A percentile compares a stretch with the other conserved stretches of the same genome.
phyloP scores from a whole-genome alignment of 768 basidiomycete species.

The Harrya chromipes region DNA sequence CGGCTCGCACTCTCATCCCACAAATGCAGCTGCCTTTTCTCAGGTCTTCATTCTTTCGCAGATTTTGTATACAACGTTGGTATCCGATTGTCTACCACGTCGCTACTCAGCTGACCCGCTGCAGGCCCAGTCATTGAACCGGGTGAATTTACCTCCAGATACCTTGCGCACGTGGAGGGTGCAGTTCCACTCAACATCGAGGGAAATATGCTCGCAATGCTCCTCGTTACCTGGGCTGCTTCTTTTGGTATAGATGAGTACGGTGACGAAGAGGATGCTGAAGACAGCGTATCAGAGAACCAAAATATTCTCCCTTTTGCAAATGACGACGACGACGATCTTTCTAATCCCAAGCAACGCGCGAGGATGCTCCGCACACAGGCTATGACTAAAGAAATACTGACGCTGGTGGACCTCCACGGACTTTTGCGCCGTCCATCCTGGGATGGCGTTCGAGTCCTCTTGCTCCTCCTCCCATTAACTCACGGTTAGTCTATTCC shows the following conservation, averaged over 20 bases:
- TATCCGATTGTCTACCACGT: conserved; percentile 7
- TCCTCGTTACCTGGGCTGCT: conserved; percentile 84
- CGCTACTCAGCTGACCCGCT: conserved; percentile 7
- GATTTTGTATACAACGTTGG: conserved; percentile 83
- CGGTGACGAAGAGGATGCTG: conserved; percentile 48
- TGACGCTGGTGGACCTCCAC: conserved; percentile 77
- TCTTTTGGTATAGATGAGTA: conserved; percentile 85
- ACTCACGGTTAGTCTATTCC: conserved; percentile 62
- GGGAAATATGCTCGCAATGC: conserved; percentile 72
- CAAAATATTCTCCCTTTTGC: conserved; percentile 6
- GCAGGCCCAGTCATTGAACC: conserved; percentile 86
- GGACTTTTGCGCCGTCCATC: conserved; percentile 77
- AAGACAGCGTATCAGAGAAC: conserved; percentile 4
- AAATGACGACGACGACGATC: conserved; percentile 25
- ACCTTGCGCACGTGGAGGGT: conserved; percentile 61
- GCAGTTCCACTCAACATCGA: conserved; percentile 62
- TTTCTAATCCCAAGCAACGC: conserved; percentile 36
- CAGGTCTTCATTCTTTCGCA: conserved; percentile 76
- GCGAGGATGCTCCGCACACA: conserved; percentile 56
- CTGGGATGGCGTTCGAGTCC: conserved; percentile 81
- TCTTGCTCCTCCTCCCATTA: conserved; percentile 78
- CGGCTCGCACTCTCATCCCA: conserved; percentile 52
- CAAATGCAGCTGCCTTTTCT: conserved; percentile 78
- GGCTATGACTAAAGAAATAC: conserved; percentile 69
- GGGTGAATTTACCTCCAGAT: conserved; percentile 73